Evolutionary conservation across 2,329 filamentous ascomycete species (phyloP), one percentile per base, ranked within the genome.

Genomic region (Cordyceps cicadae): DNA sequence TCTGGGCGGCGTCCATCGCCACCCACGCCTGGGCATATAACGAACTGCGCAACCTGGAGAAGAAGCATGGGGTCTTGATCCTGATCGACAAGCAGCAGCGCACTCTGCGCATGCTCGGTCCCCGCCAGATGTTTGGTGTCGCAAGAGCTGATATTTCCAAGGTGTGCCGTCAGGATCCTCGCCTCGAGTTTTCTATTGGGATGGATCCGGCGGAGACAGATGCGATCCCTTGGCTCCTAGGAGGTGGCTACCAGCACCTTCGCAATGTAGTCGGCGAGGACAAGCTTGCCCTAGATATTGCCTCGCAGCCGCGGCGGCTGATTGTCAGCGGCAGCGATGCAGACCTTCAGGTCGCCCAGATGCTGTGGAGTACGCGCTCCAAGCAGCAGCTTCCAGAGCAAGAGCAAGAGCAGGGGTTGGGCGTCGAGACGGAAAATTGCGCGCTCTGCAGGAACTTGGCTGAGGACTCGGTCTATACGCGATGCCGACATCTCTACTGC

Each of bases 261-360:
- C 46, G 53, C 15, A 17, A 14, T 2, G 14, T 11, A n/a, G 46
- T 61, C 12, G 53, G 53, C 37, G 7, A 14, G 12, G 59, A 61
- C 48, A 61, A 61, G 53, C 14, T 61, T n/a, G 59, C 21, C 8
- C 59, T 61, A n/a, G 59, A 61, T 26, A 14, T 61, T 21, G 53
- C 32, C 8, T 52, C 53, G 1, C 48, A 56, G 26, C 59, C 52
- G 48, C 53, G 53, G 11, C 53, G 46, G 8, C 8, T 61, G 15
- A 37, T 57, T 19, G 21, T 61, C 39, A 61, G 46, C 37, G 59
- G 59, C 37, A 56, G 45, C 37, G 34, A 57, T 15, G 48, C 26
- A 4, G 59, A 61, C 24, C 53, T 52, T 7, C 49, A 56, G 24
- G 39, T 32, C 15, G 59, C 53, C 9, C 53, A 52, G 39, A 19